Percentiles rank a stretch among this genome's conserved stretches.
Conservation (phyloP, 495 filamentous ascomycete genomes). For the Aspergillus diversus region DNA sequence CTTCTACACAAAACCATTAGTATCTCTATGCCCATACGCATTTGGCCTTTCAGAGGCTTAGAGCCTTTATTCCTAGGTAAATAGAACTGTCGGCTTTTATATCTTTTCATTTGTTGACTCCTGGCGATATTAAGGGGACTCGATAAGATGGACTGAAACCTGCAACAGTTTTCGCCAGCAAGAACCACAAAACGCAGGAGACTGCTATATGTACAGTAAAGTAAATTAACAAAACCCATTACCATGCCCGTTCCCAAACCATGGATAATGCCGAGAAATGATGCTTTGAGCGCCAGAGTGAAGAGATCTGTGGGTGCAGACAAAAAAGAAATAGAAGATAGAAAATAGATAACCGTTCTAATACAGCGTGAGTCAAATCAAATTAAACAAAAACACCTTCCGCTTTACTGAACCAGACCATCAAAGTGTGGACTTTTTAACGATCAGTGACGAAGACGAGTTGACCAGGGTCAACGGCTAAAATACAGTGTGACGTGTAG, state of each 20-base stretch:
- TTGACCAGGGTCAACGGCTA: slow-evolving; percentile 17
- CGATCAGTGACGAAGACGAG: slow-evolving; percentile 22
- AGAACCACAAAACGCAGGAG: slow-evolving; percentile 42
- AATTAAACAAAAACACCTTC: slow-evolving; percentile 36
- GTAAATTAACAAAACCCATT: slow-evolving; percentile 41
- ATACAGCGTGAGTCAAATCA: slow-evolving; percentile 44
- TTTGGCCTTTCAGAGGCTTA: too few species aligned
- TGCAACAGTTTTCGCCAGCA: slow-evolving; percentile 34
- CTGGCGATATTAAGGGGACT: slow-evolving; percentile 38
- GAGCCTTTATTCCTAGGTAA: neutral
- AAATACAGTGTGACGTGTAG: slow-evolving; percentile 23
- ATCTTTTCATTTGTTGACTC: slow-evolving; percentile 21
- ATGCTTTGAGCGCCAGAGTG: slow-evolving; percentile 55
- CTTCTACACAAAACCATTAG: too few species aligned
- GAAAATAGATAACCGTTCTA: slow-evolving; percentile 45
- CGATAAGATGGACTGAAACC: slow-evolving; percentile 32
- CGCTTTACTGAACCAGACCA: slow-evolving; percentile 36
- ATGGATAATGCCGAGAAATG: slow-evolving; percentile 51
- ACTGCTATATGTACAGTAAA: slow-evolving; percentile 54
- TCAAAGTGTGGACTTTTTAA: slow-evolving; percentile 34
- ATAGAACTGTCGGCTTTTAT: slow-evolving; percentile 3
- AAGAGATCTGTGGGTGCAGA: slow-evolving; percentile 39
- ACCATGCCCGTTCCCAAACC: slow-evolving; percentile 51
- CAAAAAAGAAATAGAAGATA: slow-evolving; percentile 18
- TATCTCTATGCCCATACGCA: too few species aligned